A percentile compares a stretch with the other conserved stretches of the same genome.
Evolutionary conservation across 495 filamentous ascomycete genomes (phyloP).

Genomic region (Trichoderma erinaceum): DNA sequence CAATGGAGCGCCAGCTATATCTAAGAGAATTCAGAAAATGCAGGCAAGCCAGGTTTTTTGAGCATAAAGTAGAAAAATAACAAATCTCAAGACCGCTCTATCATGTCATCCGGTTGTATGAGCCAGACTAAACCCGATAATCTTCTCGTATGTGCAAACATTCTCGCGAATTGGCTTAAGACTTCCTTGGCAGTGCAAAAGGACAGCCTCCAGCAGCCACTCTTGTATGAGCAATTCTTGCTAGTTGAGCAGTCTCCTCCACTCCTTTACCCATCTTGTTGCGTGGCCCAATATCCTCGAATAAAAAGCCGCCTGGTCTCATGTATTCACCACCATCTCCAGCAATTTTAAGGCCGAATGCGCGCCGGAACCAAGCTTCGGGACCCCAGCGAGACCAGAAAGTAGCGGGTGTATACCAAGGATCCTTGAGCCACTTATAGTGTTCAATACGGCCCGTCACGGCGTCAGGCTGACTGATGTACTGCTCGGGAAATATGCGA

Average conservation of each 20-base stretch:
- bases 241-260: conserved; percentile 35
- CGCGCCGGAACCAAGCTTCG: conserved; percentile 46
- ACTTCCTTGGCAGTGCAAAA: conserved; percentile 28
- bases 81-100: no score
- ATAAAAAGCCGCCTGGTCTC: conserved; percentile 52
- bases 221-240: conserved; percentile 30
- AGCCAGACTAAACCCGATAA: no score
- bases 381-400: conserved; percentile 58
- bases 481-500: conserved; percentile 40
- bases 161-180: no score
- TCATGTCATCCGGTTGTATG: no score
- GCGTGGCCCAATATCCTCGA: conserved; percentile 53
- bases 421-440: conserved; percentile 44
- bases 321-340: conserved; percentile 53
- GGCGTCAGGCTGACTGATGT: conserved; percentile 39
- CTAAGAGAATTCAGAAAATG: no score
- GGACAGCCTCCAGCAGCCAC: conserved; percentile 49
- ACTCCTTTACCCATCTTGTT: conserved; percentile 51
- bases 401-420: conserved; percentile 57
- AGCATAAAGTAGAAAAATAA: no score
- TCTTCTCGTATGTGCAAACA: no score
- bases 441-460: conserved; percentile 45
- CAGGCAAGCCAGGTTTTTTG: no score
- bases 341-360: conserved; percentile 51
- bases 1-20: no score